Base-by-base conservation (phyloP, 768 basidiomycete species). In the Mycena rosella region DNA sequence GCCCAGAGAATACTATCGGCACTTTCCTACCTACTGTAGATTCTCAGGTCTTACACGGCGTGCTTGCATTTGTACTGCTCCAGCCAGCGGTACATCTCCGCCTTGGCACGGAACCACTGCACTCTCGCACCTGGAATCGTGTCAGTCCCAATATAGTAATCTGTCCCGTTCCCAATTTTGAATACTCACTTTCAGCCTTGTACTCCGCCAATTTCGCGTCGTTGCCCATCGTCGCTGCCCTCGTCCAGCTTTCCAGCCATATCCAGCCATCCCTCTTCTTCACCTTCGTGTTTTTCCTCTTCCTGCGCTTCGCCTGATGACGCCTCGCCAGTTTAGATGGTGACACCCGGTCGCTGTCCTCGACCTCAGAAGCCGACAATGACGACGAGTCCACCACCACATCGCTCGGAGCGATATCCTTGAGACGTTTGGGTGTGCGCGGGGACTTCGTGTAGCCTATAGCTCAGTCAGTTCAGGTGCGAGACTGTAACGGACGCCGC, bases 221-320 rank as follows among this genome's bases (percentile, higher is more conserved):
- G n/a, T n/a, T n/a, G 15, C 30, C n/a, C 22, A 53, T 13, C 18
- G 8, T 14, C n/a, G 24, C 15, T 26, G 24, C 36, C 3, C 20
- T 14, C 17, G 38, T 36, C 15, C 14, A 13, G 18, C 30, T 17
- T 6, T 54, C 49, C 9, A 52, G n/a, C 61, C 61, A 63, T 18
- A 63, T 54, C 61, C 61, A 63, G 1, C 61, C 61, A 30, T 63
- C 61, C 9, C 7, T 7, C 38, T 54, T 63, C 26, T 52, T 63
- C 49, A 24, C 27, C 47, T 60, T 60, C 30, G 30, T 9, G 5
- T 3, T 54, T 22, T 63, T 63, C 38, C n/a, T 27, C 38, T 44
- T 18, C 11, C 22, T 38, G 36, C 17, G 36, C 36, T 38, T 38
- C 36, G 9, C 17, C 17, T 38, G 9, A 7, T 10, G 9, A 15